Conservation (phyloP, 805 yeast genomes). For the Pichia insulana region DNA sequence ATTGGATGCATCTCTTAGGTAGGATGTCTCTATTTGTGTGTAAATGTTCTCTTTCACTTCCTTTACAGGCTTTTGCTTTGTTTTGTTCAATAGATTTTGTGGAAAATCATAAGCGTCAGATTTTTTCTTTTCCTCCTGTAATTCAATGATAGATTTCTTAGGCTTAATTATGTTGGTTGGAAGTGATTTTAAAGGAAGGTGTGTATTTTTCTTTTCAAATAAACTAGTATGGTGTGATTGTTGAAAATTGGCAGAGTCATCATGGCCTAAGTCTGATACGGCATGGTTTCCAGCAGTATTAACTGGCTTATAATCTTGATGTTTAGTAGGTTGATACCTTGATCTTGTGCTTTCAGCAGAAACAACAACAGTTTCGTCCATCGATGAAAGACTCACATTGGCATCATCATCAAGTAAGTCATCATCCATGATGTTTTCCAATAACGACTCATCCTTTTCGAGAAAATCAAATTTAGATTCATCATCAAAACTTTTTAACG, state of each 20-base stretch:
- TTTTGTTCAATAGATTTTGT: constrained; percentile 38
- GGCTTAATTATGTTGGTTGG: constrained; percentile 3
- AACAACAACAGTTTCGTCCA: too few species aligned
- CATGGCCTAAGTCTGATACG: too few species aligned
- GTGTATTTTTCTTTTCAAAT: background rate
- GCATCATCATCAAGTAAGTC: constrained; percentile 27
- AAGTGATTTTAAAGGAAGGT: constrained; percentile 1
- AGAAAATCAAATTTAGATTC: constrained; percentile 26
- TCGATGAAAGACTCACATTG: background rate
- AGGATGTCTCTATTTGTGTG: constrained; percentile 19
- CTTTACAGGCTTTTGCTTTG: constrained; percentile 31
- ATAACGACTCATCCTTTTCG: constrained; percentile 35
- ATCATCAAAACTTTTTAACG: background rate
- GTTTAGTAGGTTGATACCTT: too few species aligned
- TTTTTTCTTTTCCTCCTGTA: constrained; percentile 44
- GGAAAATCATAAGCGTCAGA: constrained; percentile 80
- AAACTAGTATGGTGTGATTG: too few species aligned
- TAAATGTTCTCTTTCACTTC: constrained; percentile 26
- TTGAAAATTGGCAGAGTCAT: too few species aligned
- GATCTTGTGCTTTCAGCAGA: too few species aligned
- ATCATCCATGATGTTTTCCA: constrained; percentile 31
- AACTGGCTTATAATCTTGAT: too few species aligned
- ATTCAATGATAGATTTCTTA: constrained; percentile 19
- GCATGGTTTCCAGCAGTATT: too few species aligned
- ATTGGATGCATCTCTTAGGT: background rate